phyloP scores from a whole-genome alignment of 495 filamentous ascomycete species.

The Penicillium waksmanii region DNA sequence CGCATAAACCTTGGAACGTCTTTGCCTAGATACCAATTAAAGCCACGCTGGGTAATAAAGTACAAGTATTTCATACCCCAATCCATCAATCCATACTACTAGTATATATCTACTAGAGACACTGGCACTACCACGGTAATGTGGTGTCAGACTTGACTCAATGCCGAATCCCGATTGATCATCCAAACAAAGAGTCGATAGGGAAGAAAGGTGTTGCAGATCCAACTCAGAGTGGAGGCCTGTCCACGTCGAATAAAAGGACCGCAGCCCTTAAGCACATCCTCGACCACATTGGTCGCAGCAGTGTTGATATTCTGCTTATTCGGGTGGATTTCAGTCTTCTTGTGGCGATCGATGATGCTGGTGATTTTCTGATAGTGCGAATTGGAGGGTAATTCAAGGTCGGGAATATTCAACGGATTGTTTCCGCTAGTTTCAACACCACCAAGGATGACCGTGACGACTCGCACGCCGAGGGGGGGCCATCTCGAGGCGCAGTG shows the following conservation, averaged over 20 bases:
- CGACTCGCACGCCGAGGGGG: conserved; percentile 40
- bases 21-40: no score
- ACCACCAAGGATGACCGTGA: conserved; percentile 25
- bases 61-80: no score
- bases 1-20: no score
- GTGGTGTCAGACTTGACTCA: background rate
- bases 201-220: conserved; percentile 24
- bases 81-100: no score
- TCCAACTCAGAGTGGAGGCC: conserved; percentile 27
- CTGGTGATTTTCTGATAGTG: conserved; percentile 22
- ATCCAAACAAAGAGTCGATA: conserved; percentile 1
- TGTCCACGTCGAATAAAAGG: conserved; percentile 23
- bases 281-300: conserved; percentile 25
- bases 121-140: no score
- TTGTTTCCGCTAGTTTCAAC: conserved; percentile 25
- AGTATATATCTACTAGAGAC: no score
- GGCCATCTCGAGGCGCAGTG: conserved; percentile 36
- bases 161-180: background rate
- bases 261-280: conserved; percentile 18
- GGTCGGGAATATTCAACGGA: conserved; percentile 21
- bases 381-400: conserved; percentile 21
- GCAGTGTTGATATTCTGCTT: conserved; percentile 24
- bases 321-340: conserved; percentile 21
- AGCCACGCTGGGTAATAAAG: no score
- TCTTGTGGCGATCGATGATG: conserved; percentile 26